Evolutionary conservation across 371 early-diverging fungal genomes (phyloP), one percentile per base, ranked within the genome.

Genomic region (Apophysomyces elegans): DNA sequence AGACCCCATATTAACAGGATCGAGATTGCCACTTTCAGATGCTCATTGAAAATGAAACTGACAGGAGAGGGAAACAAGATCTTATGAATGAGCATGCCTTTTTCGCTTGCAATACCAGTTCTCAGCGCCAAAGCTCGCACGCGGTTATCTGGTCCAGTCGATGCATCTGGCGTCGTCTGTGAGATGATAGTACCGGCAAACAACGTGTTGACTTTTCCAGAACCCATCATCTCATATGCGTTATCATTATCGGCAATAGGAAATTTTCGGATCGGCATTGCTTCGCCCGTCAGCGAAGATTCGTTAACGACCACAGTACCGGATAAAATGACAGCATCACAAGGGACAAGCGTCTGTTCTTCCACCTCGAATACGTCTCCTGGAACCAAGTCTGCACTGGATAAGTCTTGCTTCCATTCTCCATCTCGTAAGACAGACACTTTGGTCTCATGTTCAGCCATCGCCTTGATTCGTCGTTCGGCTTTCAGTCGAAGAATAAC

Each of bases 241-340:
- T 57, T 62, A 38, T 72, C 65, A 58, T 89, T 88, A 64, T 77
- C 65, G 45, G 75, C 76, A 18, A 88, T 75, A n/a, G 90, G 65
- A 54, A 88, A 81, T 71, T 95, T 96, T 59, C 91, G 88, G 59
- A 96, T 88, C 0, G 96, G 96, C 64, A 93, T 84, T 36, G 91
- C 88, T 80, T 96, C 97, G 50, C 95, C 93, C 0, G 93, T 96
- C 59, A 95, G 79, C 61, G 90, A 86, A 64, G 89, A 86, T 75
- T 96, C 96, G 73, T 96, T 90, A 5, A 90, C 86, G 12, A 95
- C 85, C 0, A 83, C 80, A 50, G 86, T 83, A 54, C 96, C 95
- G 11, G 79, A 75, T 6, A 94, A 66, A 18, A 96, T 70, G 5
- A 87, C 78, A 37, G 83, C 85, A 73, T 94, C 94, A 69, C 87